phyloP scores from a whole-genome alignment of 169 alveolate species.

The Eimeria sp. region DNA sequence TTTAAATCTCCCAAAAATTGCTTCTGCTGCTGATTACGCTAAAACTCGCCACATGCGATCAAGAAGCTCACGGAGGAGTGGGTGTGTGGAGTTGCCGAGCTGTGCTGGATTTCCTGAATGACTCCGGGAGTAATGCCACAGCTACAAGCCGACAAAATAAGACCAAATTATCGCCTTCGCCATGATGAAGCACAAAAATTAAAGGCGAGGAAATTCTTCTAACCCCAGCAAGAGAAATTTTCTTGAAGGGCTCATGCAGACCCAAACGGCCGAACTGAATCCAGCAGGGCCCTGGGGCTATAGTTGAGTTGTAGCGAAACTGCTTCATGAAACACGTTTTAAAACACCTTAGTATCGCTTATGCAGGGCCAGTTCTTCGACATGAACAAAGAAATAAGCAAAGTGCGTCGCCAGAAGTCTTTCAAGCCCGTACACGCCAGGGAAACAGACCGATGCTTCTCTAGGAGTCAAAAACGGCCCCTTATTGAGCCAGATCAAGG shows the following conservation, averaged over 20 bases:
- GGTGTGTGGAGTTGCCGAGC: not conserved
- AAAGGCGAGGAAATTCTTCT: too few species aligned
- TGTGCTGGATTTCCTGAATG: not conserved
- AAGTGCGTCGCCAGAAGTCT: not conserved
- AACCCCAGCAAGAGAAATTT: too few species aligned
- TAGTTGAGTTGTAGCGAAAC: not conserved
- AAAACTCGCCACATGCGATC: not conserved
- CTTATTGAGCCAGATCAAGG: not conserved
- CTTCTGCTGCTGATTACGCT: not conserved
- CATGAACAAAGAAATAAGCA: not conserved
- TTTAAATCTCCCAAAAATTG: not conserved
- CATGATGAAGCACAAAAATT: not conserved
- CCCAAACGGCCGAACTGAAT: slow-evolving; percentile 24
- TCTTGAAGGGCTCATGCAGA: slow-evolving; percentile 21
- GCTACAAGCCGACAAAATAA: not conserved
- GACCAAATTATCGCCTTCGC: not conserved
- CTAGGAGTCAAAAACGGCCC: not conserved
- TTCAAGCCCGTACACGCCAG: not conserved
- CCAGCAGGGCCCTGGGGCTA: not conserved
- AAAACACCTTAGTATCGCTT: not conserved
- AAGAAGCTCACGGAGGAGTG: not conserved
- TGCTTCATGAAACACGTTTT: not conserved
- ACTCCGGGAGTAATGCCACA: not conserved
- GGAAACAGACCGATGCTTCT: not conserved
- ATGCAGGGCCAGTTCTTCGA: not conserved